Conservation (phyloP, 2,329 filamentous ascomycete species). For the Pseudogymnoascus destructans region DNA sequence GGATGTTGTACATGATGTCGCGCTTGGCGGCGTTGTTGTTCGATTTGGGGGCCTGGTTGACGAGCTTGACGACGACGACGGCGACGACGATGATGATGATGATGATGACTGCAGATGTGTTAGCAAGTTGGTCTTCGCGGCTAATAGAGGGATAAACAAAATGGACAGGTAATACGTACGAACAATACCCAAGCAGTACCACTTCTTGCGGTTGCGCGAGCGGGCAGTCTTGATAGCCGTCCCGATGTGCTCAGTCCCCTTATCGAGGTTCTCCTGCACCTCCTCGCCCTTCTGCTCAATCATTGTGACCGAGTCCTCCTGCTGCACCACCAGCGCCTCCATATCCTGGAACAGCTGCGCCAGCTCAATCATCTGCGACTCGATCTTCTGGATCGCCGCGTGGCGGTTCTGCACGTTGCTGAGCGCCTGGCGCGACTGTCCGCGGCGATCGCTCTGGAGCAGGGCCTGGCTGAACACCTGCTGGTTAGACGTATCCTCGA, state of each 20-base stretch:
- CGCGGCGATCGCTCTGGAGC: conserved; percentile 66
- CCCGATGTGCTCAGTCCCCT: conserved; percentile 72
- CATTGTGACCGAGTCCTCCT: conserved; percentile 64
- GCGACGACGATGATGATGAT: conserved; percentile 36
- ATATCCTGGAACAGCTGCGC: conserved; percentile 82
- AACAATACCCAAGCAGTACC: conserved; percentile 77
- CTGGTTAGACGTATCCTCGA: conserved; percentile 53
- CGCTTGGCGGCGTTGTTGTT: conserved; percentile 6
- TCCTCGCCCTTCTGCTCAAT: conserved; percentile 84
- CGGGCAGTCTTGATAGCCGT: conserved; percentile 72
- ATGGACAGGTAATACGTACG: conserved; percentile 27
- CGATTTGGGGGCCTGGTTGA: conserved; percentile 24
- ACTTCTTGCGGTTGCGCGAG: conserved; percentile 76
- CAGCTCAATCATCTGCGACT: conserved; percentile 77
- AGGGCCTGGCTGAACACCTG: conserved; percentile 85
- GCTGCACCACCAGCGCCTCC: conserved; percentile 72
- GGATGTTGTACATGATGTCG: not conserved
- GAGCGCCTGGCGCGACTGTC: conserved; percentile 68
- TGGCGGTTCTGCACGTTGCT: conserved; percentile 73
- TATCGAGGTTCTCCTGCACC: conserved; percentile 68
- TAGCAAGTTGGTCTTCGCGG: conserved; percentile 13
- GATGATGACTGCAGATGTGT: conserved; percentile 33
- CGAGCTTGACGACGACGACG: conserved; percentile 35
- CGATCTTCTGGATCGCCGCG: conserved; percentile 80
- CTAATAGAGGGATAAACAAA: not conserved